Conservation (phyloP, 306 rosid species). For the Acmispon strigosus region DNA sequence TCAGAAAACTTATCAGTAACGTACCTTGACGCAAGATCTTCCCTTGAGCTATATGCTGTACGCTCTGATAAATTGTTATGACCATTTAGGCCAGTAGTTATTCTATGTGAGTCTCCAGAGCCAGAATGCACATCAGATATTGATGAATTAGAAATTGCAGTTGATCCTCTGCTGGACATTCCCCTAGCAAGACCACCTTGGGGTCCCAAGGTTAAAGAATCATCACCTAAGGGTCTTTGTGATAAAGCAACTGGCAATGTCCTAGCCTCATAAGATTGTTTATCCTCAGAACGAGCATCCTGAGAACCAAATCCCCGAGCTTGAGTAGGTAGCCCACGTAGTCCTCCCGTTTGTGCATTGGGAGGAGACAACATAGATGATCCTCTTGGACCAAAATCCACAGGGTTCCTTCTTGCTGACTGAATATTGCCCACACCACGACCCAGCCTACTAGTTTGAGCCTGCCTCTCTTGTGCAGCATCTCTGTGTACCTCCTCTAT, state of each 20-base stretch:
- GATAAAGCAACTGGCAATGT: conserved; percentile 53
- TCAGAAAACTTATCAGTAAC: conserved; percentile 42
- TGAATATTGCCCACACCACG: conserved; percentile 64
- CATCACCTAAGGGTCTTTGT: conserved; percentile 57
- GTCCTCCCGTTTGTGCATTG: conserved; percentile 51
- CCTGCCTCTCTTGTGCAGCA: conserved; percentile 93
- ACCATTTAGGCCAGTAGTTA: conserved; percentile 51
- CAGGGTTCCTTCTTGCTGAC: conserved; percentile 58
- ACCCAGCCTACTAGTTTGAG: conserved; percentile 65
- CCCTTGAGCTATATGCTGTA: conserved; percentile 34
- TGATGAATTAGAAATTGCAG: conserved; percentile 33
- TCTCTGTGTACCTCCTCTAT: conserved; percentile 97
- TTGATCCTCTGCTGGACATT: conserved; percentile 83
- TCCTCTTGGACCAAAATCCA: conserved; percentile 74
- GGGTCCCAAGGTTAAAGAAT: conserved; percentile 80
- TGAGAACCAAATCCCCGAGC: conserved; percentile 64
- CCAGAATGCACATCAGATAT: conserved; percentile 33
- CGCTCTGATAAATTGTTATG: conserved; percentile 43
- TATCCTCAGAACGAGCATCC: conserved; percentile 70
- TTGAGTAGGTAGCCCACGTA: conserved; percentile 55
- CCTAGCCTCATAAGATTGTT: conserved; percentile 63
- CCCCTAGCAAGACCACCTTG: conserved; percentile 97
- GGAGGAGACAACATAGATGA: conserved; percentile 54
- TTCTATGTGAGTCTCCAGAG: conserved; percentile 51
- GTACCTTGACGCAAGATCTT: conserved; percentile 41